Percentiles rank a stretch among this genome's conserved stretches.
Conservation (phyloP, 805 yeast genomes). For the Kuraishia piskuri region DNA sequence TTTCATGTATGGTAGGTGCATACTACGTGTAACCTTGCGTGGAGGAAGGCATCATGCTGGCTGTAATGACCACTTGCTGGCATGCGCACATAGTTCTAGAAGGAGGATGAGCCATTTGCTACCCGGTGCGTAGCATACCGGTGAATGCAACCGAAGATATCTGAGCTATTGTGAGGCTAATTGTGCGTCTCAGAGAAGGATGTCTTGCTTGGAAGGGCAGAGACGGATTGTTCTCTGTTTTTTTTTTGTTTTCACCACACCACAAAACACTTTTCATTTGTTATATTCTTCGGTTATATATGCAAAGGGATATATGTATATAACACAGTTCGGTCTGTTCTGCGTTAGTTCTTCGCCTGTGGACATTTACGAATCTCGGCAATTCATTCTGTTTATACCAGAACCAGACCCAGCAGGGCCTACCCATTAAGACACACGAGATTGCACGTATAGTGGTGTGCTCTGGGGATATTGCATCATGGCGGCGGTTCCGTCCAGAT, state of each 20-base stretch:
- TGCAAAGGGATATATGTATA: too few relatives aligned
- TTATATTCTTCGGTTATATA: too few relatives aligned
- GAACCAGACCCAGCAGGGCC: not conserved
- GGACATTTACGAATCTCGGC: too few relatives aligned
- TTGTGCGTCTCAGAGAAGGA: not conserved
- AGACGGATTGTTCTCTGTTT: too few relatives aligned
- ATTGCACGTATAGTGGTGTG: not conserved
- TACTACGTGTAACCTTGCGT: not conserved
- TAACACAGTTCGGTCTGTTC: too few relatives aligned
- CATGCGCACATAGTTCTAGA: not conserved
- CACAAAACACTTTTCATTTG: too few relatives aligned
- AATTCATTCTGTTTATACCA: not conserved
- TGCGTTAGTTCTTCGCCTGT: too few relatives aligned
- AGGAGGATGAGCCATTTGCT: not conserved
- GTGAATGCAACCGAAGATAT: not conserved
- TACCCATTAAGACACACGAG: not conserved
- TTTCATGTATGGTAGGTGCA: not conserved
- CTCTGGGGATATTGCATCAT: not conserved
- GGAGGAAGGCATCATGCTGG: not conserved
- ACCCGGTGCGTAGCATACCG: not conserved
- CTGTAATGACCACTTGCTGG: not conserved
- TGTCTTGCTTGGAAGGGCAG: too few relatives aligned
- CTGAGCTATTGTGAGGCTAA: not conserved
- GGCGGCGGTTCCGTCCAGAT: not conserved
- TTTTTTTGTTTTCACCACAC: too few relatives aligned